Base-by-base conservation (phyloP, 441 rosid genomes). In the Corymbia citriodora region DNA sequence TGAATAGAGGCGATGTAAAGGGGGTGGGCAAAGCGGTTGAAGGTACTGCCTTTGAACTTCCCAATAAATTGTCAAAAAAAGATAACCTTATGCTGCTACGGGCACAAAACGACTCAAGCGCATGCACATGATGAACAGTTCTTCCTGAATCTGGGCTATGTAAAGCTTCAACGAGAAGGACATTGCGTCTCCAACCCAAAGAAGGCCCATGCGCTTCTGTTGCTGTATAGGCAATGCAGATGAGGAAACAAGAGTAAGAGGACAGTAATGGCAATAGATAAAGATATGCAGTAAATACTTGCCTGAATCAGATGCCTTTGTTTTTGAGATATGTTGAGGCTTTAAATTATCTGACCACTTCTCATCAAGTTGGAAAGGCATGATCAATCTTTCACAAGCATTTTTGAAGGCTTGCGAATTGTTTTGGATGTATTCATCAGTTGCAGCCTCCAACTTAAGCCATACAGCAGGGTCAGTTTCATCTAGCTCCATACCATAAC, bases 391-490 rank as follows among this genome's bases (percentile, higher is more conserved):
- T 91, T 96, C 97, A 91, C 98, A 96, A 3, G 79, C 97, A 89
- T 93, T 94, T 92, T 97, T 96, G 79, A 98, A 92, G 61, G 95
- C 93, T 90, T 93, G 95, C 12, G 98, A 92, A 93, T 96, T 98
- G 53, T 90, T 92, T 89, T 95, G 96, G 53, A 97, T 94, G 91
- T 96, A 98, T 92, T 98, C 99, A 59, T 95, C 94, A 63, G 96
- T 94, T 87, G 97, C 95, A 92, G 96, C 97, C 96, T 98, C 99
- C 94, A 98, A 90, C 93, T 97, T 97, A 83, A 92, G 93, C 99
- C 99, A 98, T 87, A 96, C 93, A 61, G 99, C 95, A 79, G 99
- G 99, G 94, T 98, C 99, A 92, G 99, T 98, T 93, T 98, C 99
- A 92, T 98, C 99, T 91, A 98, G 95, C 92, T 98, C 99, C 99